phyloP scores from a whole-genome alignment of 345 rosid species.

The sweet orange (Citrus sinensis) region DNA sequence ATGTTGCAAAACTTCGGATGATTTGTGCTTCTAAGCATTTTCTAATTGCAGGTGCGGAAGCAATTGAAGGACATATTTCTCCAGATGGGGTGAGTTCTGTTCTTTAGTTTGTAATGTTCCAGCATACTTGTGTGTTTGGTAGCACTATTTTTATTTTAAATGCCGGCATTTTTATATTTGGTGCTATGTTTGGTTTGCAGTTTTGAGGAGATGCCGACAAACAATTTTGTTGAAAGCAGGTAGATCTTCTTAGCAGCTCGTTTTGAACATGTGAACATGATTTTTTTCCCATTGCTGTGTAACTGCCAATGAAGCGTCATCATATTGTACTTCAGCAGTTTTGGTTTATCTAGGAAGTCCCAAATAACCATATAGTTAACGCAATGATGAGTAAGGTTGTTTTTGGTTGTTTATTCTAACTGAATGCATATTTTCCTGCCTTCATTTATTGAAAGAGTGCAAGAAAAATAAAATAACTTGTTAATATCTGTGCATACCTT shows the following conservation, averaged over 20 bases:
- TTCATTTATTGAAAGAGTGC: not conserved
- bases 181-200: constrained; percentile 38
- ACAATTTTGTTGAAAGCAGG: constrained; percentile 96
- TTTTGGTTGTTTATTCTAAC: not conserved
- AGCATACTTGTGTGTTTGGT: not conserved
- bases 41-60: constrained; percentile 58
- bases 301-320: constrained; percentile 10
- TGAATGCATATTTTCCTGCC: not conserved
- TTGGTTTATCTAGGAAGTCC: not conserved
- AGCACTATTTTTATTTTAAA: not conserved
- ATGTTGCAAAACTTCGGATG: not conserved
- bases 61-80: constrained; percentile 79
- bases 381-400: not conserved
- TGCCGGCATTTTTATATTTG: constrained; percentile 14
- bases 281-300: constrained; percentile 5
- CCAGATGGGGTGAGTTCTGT: constrained; percentile 62
- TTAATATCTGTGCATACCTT: not conserved
- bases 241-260: constrained; percentile 21
- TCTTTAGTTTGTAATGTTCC: not conserved
- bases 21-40: not conserved
- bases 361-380: not conserved
- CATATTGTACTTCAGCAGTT: not conserved
- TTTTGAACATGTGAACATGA: not conserved
- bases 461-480: not conserved
- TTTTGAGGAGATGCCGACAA: constrained; percentile 96